phyloP scores from a whole-genome alignment of 2,329 filamentous ascomycete species.

The Onygenales sp. region DNA sequence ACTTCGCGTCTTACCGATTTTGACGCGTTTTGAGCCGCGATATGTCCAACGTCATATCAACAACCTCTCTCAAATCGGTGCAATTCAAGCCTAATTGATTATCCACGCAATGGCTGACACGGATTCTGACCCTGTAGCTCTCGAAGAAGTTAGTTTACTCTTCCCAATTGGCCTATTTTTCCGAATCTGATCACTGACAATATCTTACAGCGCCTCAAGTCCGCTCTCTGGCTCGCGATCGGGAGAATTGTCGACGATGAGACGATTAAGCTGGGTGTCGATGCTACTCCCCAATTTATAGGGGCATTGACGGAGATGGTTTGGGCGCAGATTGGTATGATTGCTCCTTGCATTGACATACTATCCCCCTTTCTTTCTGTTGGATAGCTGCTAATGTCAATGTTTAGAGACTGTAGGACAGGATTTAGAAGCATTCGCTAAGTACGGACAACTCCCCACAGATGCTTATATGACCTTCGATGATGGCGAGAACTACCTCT shows the following conservation, averaged over 20 bases:
- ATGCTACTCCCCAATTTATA: constrained; percentile 87
- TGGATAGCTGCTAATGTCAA: not conserved
- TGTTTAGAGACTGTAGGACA: constrained; percentile 42
- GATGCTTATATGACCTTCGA: not conserved
- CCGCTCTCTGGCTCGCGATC: constrained; percentile 73
- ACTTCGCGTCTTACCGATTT: not conserved
- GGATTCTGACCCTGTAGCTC: constrained; percentile 20
- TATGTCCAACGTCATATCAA: not conserved
- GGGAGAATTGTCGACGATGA: constrained; percentile 86
- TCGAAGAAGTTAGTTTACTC: constrained; percentile 23
- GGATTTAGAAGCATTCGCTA: constrained; percentile 57
- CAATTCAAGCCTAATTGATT: not conserved
- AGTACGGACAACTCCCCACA: constrained; percentile 21
- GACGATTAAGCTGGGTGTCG: constrained; percentile 61
- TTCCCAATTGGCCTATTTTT: not conserved
- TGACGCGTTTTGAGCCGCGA: not conserved
- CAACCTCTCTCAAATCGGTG: not conserved
- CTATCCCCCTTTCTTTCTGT: not conserved
- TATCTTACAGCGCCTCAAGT: constrained; percentile 61
- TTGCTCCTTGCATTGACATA: not conserved
- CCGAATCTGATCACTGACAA: not conserved
- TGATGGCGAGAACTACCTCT: not conserved
- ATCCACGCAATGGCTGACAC: constrained; percentile 14
- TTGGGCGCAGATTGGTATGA: constrained; percentile 72
- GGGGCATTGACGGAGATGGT: constrained; percentile 76